Conservation (phyloP, 768 basidiomycete species). For the Trametes maxima region DNA sequence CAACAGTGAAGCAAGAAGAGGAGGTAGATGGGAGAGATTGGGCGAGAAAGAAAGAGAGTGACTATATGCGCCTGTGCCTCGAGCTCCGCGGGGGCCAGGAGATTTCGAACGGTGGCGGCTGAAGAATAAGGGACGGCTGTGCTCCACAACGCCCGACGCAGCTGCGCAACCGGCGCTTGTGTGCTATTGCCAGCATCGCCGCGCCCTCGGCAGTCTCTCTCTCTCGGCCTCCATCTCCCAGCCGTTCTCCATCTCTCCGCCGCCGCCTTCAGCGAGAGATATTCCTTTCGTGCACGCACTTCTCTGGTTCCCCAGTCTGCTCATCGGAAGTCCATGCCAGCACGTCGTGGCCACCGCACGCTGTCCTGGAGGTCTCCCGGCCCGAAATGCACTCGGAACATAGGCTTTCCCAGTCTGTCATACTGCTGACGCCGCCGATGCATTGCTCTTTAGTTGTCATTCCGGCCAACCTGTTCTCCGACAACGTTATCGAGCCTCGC, state of each 20-base stretch:
- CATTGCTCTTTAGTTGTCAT: too few relatives aligned
- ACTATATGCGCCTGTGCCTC: conserved; percentile 16
- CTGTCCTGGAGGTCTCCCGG: background rate
- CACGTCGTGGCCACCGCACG: background rate
- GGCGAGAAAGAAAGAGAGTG: conserved; percentile 11
- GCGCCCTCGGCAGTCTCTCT: background rate
- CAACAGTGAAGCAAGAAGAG: background rate
- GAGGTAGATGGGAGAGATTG: background rate
- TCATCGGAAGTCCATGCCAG: background rate
- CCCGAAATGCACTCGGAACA: too few relatives aligned
- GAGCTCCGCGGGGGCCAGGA: conserved; percentile 5
- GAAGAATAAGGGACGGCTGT: background rate
- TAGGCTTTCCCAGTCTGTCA: background rate
- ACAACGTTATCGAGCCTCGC: too few relatives aligned
- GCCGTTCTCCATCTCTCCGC: too few relatives aligned
- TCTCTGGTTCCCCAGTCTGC: too few relatives aligned
- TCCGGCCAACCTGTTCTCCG: too few relatives aligned
- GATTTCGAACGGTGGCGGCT: background rate
- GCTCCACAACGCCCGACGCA: background rate
- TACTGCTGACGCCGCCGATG: too few relatives aligned
- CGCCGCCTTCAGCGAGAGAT: too few relatives aligned
- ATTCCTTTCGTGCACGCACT: too few relatives aligned
- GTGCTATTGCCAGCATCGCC: background rate
- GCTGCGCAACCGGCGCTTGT: background rate
- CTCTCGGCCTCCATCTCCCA: too few relatives aligned